Evolutionary conservation across 2,329 filamentous ascomycete species (phyloP).

Genomic region (Aspergillus eucalypticola): DNA sequence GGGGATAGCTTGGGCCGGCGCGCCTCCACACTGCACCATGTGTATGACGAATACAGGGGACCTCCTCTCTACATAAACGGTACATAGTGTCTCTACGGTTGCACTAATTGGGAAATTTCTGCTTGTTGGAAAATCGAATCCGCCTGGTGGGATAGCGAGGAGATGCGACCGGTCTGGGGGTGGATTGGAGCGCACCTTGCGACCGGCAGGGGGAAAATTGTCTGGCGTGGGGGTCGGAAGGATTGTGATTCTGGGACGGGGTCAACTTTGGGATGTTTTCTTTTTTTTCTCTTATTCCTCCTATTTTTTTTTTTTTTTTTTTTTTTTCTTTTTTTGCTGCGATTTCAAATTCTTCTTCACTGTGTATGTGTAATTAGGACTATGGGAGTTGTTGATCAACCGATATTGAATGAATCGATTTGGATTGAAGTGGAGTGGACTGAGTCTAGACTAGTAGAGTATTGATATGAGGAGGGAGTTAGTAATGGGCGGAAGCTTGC

Average conservation of each 20-base stretch:
- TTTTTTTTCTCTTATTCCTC: background rate
- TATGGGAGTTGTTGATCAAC: conserved; percentile 2
- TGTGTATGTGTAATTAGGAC: conserved; percentile 4
- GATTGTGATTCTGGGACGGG: background rate
- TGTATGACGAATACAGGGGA: too few species aligned
- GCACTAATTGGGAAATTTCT: conserved; percentile 21
- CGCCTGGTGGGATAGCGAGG: background rate
- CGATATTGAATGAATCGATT: background rate
- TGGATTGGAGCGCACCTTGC: background rate
- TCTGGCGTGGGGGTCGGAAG: background rate
- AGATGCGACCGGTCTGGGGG: background rate
- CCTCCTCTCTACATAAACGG: conserved; percentile 15
- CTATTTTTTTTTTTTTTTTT: background rate
- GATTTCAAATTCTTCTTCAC: background rate
- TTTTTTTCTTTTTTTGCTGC: background rate
- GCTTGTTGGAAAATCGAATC: conserved; percentile 9
- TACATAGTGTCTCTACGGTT: conserved; percentile 20
- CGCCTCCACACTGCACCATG: too few species aligned
- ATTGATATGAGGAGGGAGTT: background rate
- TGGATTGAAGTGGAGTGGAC: background rate
- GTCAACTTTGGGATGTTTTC: conserved; percentile 1
- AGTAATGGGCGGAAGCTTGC: background rate
- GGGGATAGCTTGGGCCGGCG: background rate
- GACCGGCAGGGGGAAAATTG: background rate
- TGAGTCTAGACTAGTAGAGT: background rate